phyloP scores from a whole-genome alignment of 2,329 filamentous ascomycete genomes.

The Talaromyces sp. region DNA sequence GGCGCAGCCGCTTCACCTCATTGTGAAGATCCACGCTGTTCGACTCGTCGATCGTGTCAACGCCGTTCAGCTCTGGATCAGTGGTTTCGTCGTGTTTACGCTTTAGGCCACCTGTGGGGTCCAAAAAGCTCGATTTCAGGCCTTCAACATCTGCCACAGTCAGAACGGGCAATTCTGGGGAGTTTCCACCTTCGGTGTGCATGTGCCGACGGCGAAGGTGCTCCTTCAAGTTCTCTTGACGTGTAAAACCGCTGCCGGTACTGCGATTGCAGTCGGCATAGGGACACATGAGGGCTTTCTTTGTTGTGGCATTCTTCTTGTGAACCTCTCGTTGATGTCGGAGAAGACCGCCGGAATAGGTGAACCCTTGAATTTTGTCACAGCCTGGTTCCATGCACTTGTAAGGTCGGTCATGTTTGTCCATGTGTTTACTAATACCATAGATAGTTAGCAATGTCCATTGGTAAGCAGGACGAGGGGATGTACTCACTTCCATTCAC shows the following conservation, averaged over 20 bases:
- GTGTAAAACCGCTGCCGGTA: conserved; percentile 82
- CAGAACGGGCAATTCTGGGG: conserved; percentile 31
- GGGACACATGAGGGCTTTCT: conserved; percentile 82
- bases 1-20: conserved; percentile 64
- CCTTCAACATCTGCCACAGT: conserved; percentile 31
- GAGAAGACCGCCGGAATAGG: conserved; percentile 84
- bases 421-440: conserved; percentile 81
- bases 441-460: conserved; percentile 1
- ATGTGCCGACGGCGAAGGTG: conserved; percentile 87
- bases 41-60: conserved; percentile 33
- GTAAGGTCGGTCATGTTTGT: conserved; percentile 93
- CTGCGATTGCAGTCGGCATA: conserved; percentile 85
- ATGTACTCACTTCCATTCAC: conserved; percentile 82
- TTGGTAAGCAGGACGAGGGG: neutral
- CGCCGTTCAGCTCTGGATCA: conserved; percentile 24
- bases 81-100: conserved; percentile 25
- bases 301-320: conserved; percentile 80
- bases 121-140: conserved; percentile 28
- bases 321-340: conserved; percentile 93
- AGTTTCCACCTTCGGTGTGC: conserved; percentile 37
- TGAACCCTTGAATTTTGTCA: conserved; percentile 89
- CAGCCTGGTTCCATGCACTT: conserved; percentile 78
- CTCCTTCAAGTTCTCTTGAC: conserved; percentile 90
- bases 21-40: conserved; percentile 52
- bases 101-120: conserved; percentile 30